phyloP scores from a whole-genome alignment of 495 filamentous ascomycete species.

The Elasticomyces elasticus region DNA sequence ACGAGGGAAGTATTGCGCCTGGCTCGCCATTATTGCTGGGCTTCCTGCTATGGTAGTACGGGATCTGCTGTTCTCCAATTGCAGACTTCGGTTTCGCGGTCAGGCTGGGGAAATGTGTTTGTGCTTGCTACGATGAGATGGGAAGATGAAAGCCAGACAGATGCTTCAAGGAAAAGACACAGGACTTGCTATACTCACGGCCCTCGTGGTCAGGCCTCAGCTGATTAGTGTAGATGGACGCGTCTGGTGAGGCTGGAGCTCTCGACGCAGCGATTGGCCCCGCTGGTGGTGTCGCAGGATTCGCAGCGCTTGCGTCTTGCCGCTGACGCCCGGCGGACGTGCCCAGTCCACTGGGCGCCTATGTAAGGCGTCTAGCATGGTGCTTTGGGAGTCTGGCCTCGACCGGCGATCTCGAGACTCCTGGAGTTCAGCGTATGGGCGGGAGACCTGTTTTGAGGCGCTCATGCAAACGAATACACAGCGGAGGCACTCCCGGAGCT shows the following conservation, averaged over 20 bases:
- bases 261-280: not conserved
- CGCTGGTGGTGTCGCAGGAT: not conserved
- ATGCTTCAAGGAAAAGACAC: not conserved
- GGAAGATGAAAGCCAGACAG: not conserved
- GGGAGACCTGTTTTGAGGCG: too few species aligned
- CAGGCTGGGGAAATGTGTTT: too few species aligned
- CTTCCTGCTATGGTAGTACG: not conserved
- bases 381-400: too few species aligned
- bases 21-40: conserved; percentile 2
- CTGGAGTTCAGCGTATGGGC: too few species aligned
- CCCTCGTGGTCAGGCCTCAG: not conserved
- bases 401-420: too few species aligned
- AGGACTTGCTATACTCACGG: not conserved
- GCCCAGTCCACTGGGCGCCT: too few species aligned
- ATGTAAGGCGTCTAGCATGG: too few species aligned
- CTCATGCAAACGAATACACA: too few species aligned
- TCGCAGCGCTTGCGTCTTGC: not conserved
- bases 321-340: too few species aligned
- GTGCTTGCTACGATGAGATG: not conserved
- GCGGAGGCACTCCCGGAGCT: too few species aligned
- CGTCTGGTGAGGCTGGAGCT: not conserved
- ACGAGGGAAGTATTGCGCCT: conserved; percentile 33
- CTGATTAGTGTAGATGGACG: not conserved
- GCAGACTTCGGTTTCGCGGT: too few species aligned
- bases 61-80: too few species aligned